Evolutionary conservation across 176 grass and related monocot species (phyloP).

Genomic region (Phyllostachys edulis): DNA sequence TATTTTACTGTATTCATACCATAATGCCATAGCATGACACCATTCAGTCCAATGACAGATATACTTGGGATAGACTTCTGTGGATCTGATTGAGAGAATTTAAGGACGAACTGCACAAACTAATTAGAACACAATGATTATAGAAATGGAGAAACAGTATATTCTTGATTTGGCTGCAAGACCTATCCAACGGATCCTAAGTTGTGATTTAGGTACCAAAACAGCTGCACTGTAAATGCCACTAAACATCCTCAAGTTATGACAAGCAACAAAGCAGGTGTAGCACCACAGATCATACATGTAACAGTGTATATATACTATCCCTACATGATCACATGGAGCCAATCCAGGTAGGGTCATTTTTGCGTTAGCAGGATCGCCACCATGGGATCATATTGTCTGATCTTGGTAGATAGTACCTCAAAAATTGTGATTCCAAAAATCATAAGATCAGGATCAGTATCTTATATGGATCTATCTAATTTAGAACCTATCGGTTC

Average conservation of each 20-base stretch:
- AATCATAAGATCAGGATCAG: not conserved
- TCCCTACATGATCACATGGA: not conserved
- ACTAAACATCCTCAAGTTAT: conserved; percentile 1
- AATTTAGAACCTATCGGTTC: not conserved
- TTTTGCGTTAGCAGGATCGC: not conserved
- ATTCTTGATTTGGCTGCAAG: not conserved
- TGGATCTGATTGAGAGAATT: conserved; percentile 66
- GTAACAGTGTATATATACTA: not conserved
- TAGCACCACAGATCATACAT: not conserved
- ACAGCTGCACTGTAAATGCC: not conserved
- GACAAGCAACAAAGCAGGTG: not conserved
- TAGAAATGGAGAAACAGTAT: not conserved
- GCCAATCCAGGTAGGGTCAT: not conserved
- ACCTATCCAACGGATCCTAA: not conserved
- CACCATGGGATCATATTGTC: not conserved
- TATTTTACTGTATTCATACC: conserved; percentile 51
- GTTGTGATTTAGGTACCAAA: not conserved
- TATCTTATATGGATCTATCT: no score
- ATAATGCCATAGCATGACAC: conserved; percentile 84
- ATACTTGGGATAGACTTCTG: conserved; percentile 83
- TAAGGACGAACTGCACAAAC: conserved; percentile 51
- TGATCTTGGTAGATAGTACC: not conserved
- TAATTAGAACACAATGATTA: conserved; percentile 11
- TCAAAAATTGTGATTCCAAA: not conserved
- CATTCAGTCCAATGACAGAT: conserved; percentile 83